Percentiles rank a stretch among this genome's conserved stretches.
phyloP scores from a whole-genome alignment of 805 yeast species.

The Teunomyces cretensis region DNA sequence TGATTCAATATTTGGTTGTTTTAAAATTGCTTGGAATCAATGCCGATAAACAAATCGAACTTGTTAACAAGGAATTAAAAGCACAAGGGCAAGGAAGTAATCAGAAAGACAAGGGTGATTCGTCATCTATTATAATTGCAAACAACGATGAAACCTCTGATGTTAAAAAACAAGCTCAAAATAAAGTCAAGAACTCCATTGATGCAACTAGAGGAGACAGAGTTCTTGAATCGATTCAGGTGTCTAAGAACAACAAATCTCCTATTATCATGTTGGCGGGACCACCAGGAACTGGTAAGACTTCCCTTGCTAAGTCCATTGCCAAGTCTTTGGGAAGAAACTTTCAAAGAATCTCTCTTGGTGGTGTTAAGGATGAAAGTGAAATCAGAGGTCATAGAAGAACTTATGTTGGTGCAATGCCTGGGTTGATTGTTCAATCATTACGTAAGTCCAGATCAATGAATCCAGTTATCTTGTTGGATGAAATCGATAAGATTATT shows the following conservation, averaged over 20 bases:
- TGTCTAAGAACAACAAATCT: slow-evolving; percentile 45
- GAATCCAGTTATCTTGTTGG: slow-evolving; percentile 81
- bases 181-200: slow-evolving; percentile 16
- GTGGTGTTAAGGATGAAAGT: slow-evolving; percentile 86
- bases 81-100: slow-evolving; percentile 1
- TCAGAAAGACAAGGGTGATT: slow-evolving; percentile 1
- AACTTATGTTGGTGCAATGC: slow-evolving; percentile 91
- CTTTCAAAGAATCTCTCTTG: slow-evolving; percentile 78
- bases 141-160: slow-evolving; percentile 33
- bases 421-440: slow-evolving; percentile 78
- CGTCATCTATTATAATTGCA: slow-evolving; percentile 28
- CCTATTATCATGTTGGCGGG: slow-evolving; percentile 84
- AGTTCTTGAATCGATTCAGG: slow-evolving; percentile 14
- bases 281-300: slow-evolving; percentile 94
- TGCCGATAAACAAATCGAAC: slow-evolving; percentile 25
- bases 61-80: slow-evolving; percentile 11
- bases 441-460: slow-evolving; percentile 70
- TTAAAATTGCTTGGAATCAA: slow-evolving; percentile 54
- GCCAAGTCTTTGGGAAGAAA: slow-evolving; percentile 72
- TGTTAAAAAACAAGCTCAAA: slow-evolving; percentile 23
- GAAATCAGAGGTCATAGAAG: slow-evolving; percentile 89
- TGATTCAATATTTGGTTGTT: slow-evolving; percentile 78
- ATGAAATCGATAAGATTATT: slow-evolving; percentile 80
- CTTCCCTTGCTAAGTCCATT: slow-evolving; percentile 79
- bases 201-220: slow-evolving; percentile 11